phyloP scores from a whole-genome alignment of 2,329 filamentous ascomycete species.

The Cercospora zeae-maydis region DNA sequence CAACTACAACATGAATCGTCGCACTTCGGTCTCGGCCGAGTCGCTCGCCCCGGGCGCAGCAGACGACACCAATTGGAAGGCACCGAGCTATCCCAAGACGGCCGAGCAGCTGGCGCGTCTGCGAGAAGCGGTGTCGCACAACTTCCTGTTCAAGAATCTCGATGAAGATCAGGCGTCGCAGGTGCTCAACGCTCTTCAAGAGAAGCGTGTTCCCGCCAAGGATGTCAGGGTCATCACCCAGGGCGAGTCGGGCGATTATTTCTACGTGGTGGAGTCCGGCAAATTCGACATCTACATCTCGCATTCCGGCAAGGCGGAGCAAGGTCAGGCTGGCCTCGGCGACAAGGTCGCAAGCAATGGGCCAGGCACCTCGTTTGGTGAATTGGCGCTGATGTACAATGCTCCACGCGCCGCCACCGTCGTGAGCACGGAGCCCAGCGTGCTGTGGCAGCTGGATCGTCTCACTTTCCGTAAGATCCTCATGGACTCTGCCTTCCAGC shows the following conservation, averaged over 20 bases:
- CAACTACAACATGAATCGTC: slow-evolving; percentile 89
- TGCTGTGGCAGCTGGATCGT: slow-evolving; percentile 90
- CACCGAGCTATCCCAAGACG: slow-evolving; percentile 80
- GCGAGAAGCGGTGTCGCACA: slow-evolving; percentile 75
- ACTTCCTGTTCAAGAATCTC: slow-evolving; percentile 91
- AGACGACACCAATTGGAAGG: slow-evolving; percentile 82
- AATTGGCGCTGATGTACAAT: slow-evolving; percentile 98
- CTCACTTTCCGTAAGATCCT: slow-evolving; percentile 95
- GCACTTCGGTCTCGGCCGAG: slow-evolving; percentile 94
- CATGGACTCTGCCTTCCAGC: slow-evolving; percentile 96
- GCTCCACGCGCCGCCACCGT: slow-evolving; percentile 93
- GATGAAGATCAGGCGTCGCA: slow-evolving; percentile 89
- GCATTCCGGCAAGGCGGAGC: slow-evolving; percentile 67
- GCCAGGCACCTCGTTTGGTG: slow-evolving; percentile 89
- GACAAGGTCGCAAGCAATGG: slow-evolving; percentile 76
- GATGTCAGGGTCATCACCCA: slow-evolving; percentile 89
- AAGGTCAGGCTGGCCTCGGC: slow-evolving; percentile 78
- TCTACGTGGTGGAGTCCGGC: slow-evolving; percentile 93
- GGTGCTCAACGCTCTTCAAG: slow-evolving; percentile 83
- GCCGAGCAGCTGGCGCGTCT: slow-evolving; percentile 75
- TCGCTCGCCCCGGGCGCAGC: slow-evolving; percentile 86
- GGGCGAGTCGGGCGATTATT: slow-evolving; percentile 93
- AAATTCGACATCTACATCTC: slow-evolving; percentile 91
- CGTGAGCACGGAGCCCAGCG: slow-evolving; percentile 75
- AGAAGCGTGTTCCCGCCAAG: slow-evolving; percentile 93